Evolutionary conservation across 164 flowering plant genomes (phyloP), one percentile per base, ranked within the genome.

Genomic region (Macadamia tetraphylla): DNA sequence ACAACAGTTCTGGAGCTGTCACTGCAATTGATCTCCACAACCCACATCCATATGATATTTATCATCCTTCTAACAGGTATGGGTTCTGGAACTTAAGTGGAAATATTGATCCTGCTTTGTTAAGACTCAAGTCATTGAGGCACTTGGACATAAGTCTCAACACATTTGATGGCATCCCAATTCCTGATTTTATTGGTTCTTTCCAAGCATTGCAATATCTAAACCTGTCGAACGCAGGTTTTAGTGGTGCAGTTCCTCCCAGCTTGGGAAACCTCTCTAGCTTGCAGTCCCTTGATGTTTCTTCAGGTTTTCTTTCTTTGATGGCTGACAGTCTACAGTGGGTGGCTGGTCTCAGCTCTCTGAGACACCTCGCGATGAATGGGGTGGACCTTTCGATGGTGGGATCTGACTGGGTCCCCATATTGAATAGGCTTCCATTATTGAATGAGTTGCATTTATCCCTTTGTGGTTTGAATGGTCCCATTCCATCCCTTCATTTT

Each of bases 61-160:
- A 11, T 17, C 46, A 35, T 40, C 29, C 71, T 58, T 29, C 61
- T n/a, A 43, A 64, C 57, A 62, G 73, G 80, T 66, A 72, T 65
- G 78, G 81, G 30, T 66, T 62, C 29, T 71, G 74, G 76, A 73
- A 73, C 70, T 67, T 83, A 58, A 67, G 78, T 73, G 82, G 85
- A 14, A 69, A 64, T 44, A 72, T 80, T 51, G 65, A 75, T 35
- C 77, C 78, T 70, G 71, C 78, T 62, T 52, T 80, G 67, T 13
- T 51, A 35, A 67, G 69, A 40, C 80, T 79, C 32, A 52, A 65
- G 57, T 68, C 74, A n/a, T 68, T 80, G 63, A 67, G 60, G 46
- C 18, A 65, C 31, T 40, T 80, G 32, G 83, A 80, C 67, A 65
- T 77, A 67, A 77, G 83, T 63, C 30, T 62, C 29, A 80, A 80